Base-by-base conservation (phyloP, 2,329 filamentous ascomycete species). In the Zasmidium angulare region DNA sequence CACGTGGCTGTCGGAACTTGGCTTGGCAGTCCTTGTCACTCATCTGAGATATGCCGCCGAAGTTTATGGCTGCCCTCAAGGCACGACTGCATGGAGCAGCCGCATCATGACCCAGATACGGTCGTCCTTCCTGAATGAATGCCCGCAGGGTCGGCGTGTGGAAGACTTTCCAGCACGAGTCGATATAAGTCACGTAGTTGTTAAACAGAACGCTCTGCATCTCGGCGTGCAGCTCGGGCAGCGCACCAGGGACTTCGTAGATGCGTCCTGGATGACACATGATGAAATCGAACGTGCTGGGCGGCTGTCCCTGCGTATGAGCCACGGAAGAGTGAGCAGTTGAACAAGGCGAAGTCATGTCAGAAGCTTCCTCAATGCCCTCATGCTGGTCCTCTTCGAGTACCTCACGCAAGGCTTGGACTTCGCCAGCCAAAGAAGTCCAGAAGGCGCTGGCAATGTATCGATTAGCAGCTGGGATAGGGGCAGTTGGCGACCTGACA, bases 401-500 rank as follows among this genome's bases (percentile, higher is more conserved):
- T 3, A 22, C 49, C n/a, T 51, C 24, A 3, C 24, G 19, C 4
- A 51, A 24, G n/a, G 49, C 49, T 17, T 51, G 26, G 17, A 36
- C 24, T 20, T 51, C 49, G 4, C n/a, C 10, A 26, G 48, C 17
- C 20, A 50, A 19, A 2, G 48, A 24, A 14, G 21, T 26, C 48
- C 22, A 50, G 22, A 50, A 50, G 2, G 10, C 23, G 22, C 48
- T 23, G 21, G 48, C 48, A 7, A 43, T 17, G n/a, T 43, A 43
- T 3, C 36, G 36, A 17, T 43, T 43, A 19, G 36, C 36, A 43
- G 36, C 36, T 43, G 36, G 7, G 12, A 19, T 47, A 36, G 7
- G 59, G 56, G 55, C 54, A 52, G 26, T 29, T 46, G 12, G 36
- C 7, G 36, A 43, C 36, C 36, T 14, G 56, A 58, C 14, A n/a